phyloP scores from a whole-genome alignment of 1,284 basidiomycete genomes.

The Sanghuangporus sanghuang region DNA sequence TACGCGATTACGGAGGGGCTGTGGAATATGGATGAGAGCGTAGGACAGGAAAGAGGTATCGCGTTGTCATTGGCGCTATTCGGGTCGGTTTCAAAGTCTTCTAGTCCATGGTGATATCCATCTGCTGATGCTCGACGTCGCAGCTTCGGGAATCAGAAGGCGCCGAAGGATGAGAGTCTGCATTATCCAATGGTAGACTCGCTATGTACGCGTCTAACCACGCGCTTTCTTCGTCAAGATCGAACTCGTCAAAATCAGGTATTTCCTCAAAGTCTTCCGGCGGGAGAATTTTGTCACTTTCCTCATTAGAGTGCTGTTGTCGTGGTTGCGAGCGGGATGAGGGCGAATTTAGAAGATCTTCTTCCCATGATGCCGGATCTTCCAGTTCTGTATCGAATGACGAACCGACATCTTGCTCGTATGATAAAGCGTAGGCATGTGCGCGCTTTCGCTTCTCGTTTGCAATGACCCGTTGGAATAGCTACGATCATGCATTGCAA shows the following conservation, averaged over 20 bases:
- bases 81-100: neutral
- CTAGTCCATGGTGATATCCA: neutral
- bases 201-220: conserved; percentile 12
- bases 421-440: conserved; percentile 55
- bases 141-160: neutral
- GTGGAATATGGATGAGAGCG: too few species aligned
- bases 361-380: conserved; percentile 54
- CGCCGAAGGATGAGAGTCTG: neutral
- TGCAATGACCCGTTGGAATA: conserved; percentile 59
- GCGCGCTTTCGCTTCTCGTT: conserved; percentile 42
- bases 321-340: neutral
- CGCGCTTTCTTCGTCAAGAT: conserved; percentile 7
- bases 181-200: conserved; percentile 1
- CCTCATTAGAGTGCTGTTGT: neutral
- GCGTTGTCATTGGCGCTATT: neutral
- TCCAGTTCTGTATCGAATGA: conserved; percentile 69
- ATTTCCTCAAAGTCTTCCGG: conserved; percentile 13
- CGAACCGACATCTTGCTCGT: conserved; percentile 63
- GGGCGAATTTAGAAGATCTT: conserved; percentile 31
- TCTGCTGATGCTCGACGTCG: neutral
- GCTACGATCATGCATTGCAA: conserved; percentile 31
- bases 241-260: conserved; percentile 11
- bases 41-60: neutral
- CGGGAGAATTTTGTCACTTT: neutral
- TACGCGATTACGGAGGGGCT: neutral